Evolutionary conservation across 257 asterid species (phyloP).

Genomic region (Solanum bulbocastanum): DNA sequence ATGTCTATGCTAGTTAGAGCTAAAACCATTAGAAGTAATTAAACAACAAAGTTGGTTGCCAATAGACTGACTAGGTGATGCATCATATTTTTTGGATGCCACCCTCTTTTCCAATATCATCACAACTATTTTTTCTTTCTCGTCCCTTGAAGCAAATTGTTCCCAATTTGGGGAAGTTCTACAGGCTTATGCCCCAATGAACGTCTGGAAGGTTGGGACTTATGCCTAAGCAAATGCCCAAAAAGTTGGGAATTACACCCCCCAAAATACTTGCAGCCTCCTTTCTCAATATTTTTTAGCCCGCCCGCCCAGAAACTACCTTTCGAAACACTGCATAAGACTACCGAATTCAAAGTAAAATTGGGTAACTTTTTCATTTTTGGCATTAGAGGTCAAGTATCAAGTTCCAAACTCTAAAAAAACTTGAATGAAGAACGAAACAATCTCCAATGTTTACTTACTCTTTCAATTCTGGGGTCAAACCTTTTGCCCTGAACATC

Average conservation of each 20-base stretch:
- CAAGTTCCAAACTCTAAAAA: neutral
- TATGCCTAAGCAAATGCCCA: neutral
- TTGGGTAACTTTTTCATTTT: neutral
- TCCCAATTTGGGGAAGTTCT: neutral
- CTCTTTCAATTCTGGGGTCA: conserved; percentile 68
- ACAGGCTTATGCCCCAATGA: neutral
- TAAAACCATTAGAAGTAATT: neutral
- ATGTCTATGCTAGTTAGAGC: neutral
- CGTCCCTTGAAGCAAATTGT: neutral
- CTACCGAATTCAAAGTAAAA: neutral
- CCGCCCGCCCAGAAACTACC: neutral
- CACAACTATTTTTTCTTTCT: neutral
- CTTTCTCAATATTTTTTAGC: neutral
- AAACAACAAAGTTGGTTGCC: neutral
- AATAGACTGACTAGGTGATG: neutral
- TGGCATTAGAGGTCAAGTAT: neutral
- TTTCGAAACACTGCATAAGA: neutral
- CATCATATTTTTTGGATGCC: neutral
- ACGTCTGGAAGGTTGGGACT: neutral
- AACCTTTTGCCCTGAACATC: conserved; percentile 52
- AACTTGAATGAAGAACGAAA: neutral
- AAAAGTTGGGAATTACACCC: neutral
- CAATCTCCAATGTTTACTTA: conserved; percentile 23
- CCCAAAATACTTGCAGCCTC: neutral
- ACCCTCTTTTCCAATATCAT: neutral